Evolutionary conservation across 139 green algal genomes (phyloP), one percentile per base, ranked within the genome.

Genomic region (Chlamydomonas incerta): DNA sequence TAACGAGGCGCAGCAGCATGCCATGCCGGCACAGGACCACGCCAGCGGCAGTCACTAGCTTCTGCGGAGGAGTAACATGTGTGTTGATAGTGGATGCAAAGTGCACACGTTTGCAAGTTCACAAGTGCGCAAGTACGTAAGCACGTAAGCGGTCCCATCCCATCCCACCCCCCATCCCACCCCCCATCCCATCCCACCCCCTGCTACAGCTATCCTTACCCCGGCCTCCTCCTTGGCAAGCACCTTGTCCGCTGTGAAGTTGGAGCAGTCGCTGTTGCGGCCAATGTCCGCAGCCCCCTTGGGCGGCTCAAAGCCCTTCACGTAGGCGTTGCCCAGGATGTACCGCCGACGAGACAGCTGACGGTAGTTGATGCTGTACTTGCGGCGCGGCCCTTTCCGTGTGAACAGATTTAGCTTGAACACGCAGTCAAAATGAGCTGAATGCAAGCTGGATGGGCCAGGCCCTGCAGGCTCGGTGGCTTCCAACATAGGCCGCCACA

Each of bases 201-300:
- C 23, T 20, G 2, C 14, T 31, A 4, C 5, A 20, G 21, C 5
- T 18, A 8, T n/a, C n/a, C 37, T 18, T 24, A 74, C 23, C 24
- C 31, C 21, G 2, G 2, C 41, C 8, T 50, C 41, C 23, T 58
- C 37, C 8, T 33, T 31, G 34, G 23, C 35, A 13, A 57, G 35
- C 10, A 74, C 69, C 69, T 74, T 74, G 69, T 74, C 69, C 3
- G 69, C 69, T 2, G 35, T 55, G 69, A 74, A 74, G 69, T 20
- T 74, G 23, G 69, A 74, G 69, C 69, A 74, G 37, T 31, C 10
- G 23, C 23, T 57, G 37, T 33, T 74, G 33, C 33, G 18, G 37
- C 35, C 69, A 2, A 58, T 34, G 24, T 31, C 23, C 3, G 23
- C 13, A 0, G 69, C 41, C 41, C 6, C 41, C 41, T 4, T 23